Evolutionary conservation across 2,329 filamentous ascomycete genomes (phyloP).

Genomic region (Onygenales sp.): DNA sequence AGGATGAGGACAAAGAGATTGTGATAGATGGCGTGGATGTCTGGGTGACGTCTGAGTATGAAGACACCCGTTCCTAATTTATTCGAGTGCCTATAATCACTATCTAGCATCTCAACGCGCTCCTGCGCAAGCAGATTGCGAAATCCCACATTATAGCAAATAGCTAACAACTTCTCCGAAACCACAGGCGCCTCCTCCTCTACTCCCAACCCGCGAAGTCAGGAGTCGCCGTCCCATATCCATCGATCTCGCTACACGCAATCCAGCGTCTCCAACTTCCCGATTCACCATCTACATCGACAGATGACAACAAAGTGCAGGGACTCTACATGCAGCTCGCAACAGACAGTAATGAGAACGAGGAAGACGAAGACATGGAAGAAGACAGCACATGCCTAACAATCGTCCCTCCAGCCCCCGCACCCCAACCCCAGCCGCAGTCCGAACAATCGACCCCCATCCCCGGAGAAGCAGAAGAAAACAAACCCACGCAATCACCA

Average conservation of each 20-base stretch:
- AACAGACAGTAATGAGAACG: slow-evolving; percentile 19
- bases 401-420: slow-evolving; percentile 26
- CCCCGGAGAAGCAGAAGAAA: slow-evolving; percentile 12
- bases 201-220: slow-evolving; percentile 25
- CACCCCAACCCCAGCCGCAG: slow-evolving; percentile 1
- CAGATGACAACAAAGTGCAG: slow-evolving; percentile 24
- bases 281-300: slow-evolving; percentile 9
- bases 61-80: neutral
- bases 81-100: neutral
- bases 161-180: slow-evolving; percentile 6
- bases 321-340: slow-evolving; percentile 41
- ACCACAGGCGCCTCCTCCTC: slow-evolving; percentile 35
- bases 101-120: neutral
- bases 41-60: slow-evolving; percentile 42
- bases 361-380: slow-evolving; percentile 27
- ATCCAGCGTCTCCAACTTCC: slow-evolving; percentile 35
- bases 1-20: slow-evolving; percentile 21
- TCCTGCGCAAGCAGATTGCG: too few relatives aligned
- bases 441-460: slow-evolving; percentile 8
- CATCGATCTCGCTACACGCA: slow-evolving; percentile 39
- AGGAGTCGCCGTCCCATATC: slow-evolving; percentile 39
- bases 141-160: neutral
- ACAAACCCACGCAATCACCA: slow-evolving; percentile 25
- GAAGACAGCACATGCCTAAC: slow-evolving; percentile 35
- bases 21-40: slow-evolving; percentile 32